phyloP scores from a whole-genome alignment of 2,329 filamentous ascomycete genomes.

The Diplodia mutila region DNA sequence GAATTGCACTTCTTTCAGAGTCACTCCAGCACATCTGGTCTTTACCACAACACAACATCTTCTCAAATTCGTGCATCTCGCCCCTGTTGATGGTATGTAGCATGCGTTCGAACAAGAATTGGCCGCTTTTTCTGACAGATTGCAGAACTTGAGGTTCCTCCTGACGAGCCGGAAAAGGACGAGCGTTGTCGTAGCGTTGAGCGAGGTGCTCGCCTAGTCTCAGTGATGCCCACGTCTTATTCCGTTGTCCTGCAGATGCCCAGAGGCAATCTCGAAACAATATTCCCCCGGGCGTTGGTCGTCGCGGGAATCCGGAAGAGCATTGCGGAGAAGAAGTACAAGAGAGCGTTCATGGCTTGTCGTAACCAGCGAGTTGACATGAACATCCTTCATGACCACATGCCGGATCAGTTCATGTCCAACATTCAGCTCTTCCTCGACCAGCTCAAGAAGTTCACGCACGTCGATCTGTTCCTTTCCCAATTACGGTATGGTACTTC shows the following conservation, averaged over 20 bases:
- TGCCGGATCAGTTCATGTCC: slow-evolving; percentile 80
- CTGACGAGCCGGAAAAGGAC: slow-evolving; percentile 87
- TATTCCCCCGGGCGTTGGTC: slow-evolving; percentile 90
- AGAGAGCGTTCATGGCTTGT: slow-evolving; percentile 82
- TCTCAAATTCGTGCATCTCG: slow-evolving; percentile 89
- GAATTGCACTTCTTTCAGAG: slow-evolving; percentile 88
- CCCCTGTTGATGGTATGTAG: slow-evolving; percentile 62
- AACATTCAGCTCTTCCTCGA: slow-evolving; percentile 78
- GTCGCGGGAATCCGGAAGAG: slow-evolving; percentile 83
- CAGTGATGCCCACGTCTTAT: slow-evolving; percentile 85
- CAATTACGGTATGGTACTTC: slow-evolving; percentile 68
- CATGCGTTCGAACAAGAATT: slow-evolving; percentile 33
- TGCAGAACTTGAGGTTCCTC: slow-evolving; percentile 77
- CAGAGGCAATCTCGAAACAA: slow-evolving; percentile 91
- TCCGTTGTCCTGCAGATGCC: slow-evolving; percentile 92
- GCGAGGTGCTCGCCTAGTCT: slow-evolving; percentile 82
- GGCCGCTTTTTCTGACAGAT: neutral
- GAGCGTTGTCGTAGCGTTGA: slow-evolving; percentile 92
- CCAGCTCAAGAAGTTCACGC: slow-evolving; percentile 78
- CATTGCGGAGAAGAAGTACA: slow-evolving; percentile 81
- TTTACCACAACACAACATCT: slow-evolving; percentile 92
- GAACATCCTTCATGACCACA: slow-evolving; percentile 95
- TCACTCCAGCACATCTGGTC: slow-evolving; percentile 81
- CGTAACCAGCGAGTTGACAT: slow-evolving; percentile 94
- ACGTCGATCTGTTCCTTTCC: slow-evolving; percentile 89